Base-by-base conservation (phyloP, 2,329 filamentous ascomycete species). In the Calonectria pauciramosa region DNA sequence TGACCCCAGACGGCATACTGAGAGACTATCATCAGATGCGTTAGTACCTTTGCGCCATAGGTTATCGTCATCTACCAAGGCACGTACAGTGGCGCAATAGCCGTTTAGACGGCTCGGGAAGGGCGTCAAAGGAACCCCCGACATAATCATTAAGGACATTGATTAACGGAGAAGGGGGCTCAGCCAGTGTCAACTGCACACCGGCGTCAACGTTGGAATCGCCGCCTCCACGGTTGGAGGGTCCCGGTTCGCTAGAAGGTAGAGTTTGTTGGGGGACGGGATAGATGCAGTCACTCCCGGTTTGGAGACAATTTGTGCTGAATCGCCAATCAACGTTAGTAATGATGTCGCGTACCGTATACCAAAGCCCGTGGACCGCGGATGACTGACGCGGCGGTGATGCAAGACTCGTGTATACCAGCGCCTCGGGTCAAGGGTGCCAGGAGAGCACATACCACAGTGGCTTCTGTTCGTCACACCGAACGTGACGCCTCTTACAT, bases 301-400 rank as follows among this genome's bases (percentile, higher is more conserved):
- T 85, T 70, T 87, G 86, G 76, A 88, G 84, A 77, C 87, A 88
- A 74, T 86, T 87, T 73, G 86, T 87, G 76, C 87, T 88, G 73
- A 70, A 38, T 81, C 76, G 74, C 74, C 76, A 78, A 76, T 70
- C 51, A 74, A 67, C 23, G 77, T 80, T 75, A 81, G 78, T 76
- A 60, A 75, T 36, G 60, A 38, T 30, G 41, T 64, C 52, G 64
- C 34, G 32, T 54, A 56, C 60, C 68, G 68, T 71, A 47, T 74
- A 68, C 60, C 68, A 64, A 71, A 64, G 69, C 44, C 67, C 67
- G 60, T 63, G 64, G 71, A 69, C 52, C 74, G 56, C 67, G 38
- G 67, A 10, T n/a, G 68, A 70, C 59, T 72, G 66, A 74, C 30
- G 56, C 52, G 66, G 72, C 54, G 34, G 60, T 73, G 73, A 78